Evolutionary conservation across 2,329 filamentous ascomycete species (phyloP).

Genomic region (Ilyonectria destructans): DNA sequence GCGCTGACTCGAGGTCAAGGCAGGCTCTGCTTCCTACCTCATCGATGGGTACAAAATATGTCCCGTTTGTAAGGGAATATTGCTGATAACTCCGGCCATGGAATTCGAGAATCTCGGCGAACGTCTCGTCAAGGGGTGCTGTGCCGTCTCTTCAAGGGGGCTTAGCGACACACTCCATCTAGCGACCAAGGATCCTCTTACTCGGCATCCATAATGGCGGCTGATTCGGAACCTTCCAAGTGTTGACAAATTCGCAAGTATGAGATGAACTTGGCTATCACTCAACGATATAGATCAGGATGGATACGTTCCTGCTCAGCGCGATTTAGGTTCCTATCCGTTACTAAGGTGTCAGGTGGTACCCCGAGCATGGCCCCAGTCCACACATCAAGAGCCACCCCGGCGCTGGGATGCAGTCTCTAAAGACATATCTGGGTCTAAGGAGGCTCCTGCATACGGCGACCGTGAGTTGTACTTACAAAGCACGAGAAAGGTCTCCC

Average conservation of each 20-base stretch:
- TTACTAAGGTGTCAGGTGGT: conserved; percentile 51
- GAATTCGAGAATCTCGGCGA: conserved; percentile 72
- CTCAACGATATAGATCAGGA: conserved; percentile 34
- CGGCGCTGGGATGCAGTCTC: conserved; percentile 45
- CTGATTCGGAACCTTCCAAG: conserved; percentile 23
- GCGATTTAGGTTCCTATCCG: conserved; percentile 46
- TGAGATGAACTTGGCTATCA: conserved; percentile 20
- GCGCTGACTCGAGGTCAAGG: conserved; percentile 16
- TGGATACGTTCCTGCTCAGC: conserved; percentile 39
- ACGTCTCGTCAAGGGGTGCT: conserved; percentile 70
- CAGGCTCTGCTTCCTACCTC: conserved; percentile 67
- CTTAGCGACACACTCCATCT: conserved; percentile 43
- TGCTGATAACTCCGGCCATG: conserved; percentile 78
- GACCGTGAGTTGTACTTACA: conserved; percentile 44
- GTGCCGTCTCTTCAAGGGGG: conserved; percentile 62
- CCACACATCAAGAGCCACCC: conserved; percentile 51
- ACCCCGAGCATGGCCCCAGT: conserved; percentile 52
- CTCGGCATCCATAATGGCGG: conserved; percentile 52
- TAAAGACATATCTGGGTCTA: conserved; percentile 46
- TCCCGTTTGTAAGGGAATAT: conserved; percentile 75
- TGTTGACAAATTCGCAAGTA: conserved; percentile 29
- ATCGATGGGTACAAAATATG: conserved; percentile 80
- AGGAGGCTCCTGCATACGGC: conserved; percentile 47
- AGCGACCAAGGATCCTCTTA: conserved; percentile 43
- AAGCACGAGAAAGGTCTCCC: conserved; percentile 35